These are phyloP conservation scores for Ramularia endophylla DNA, from an alignment of 2,329 filamentous ascomycete genomes.

Conservation along the genomic window DNA sequence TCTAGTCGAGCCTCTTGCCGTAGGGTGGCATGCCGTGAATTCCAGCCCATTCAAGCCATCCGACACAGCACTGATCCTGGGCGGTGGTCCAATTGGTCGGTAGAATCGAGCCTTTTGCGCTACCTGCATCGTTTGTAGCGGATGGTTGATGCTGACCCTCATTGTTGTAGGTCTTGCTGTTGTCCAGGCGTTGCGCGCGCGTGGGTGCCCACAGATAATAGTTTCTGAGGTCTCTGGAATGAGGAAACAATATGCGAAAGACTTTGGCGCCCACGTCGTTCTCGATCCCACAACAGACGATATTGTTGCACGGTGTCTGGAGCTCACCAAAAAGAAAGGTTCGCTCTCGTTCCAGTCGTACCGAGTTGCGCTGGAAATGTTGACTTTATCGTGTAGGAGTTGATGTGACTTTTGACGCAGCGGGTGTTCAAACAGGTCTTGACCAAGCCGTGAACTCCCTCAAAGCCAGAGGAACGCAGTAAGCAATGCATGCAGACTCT, in stretches of 20 bases:
- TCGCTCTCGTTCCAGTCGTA: no score
- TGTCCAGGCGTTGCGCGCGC: slow-evolving; percentile 41
- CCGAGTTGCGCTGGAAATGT: no score
- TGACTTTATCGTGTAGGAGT: slow-evolving; percentile 20
- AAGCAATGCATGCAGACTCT: no score
- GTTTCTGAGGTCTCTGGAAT: slow-evolving; percentile 46
- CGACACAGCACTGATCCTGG: slow-evolving; percentile 45
- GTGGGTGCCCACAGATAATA: slow-evolving; percentile 45
- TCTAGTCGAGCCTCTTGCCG: slow-evolving; percentile 49
- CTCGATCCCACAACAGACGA: slow-evolving; percentile 47
- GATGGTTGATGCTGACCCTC: no score
- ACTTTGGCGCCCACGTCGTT: slow-evolving; percentile 47
- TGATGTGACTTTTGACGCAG: slow-evolving; percentile 48
- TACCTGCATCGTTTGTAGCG: no score
- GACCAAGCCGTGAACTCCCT: slow-evolving; percentile 45
- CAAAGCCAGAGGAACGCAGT: slow-evolving; percentile 44
- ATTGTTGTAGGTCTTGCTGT: slow-evolving; percentile 41
- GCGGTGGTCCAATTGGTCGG: slow-evolving; percentile 46
- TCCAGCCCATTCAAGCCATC: slow-evolving; percentile 44
- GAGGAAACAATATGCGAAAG: slow-evolving; percentile 44
- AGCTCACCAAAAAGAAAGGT: slow-evolving; percentile 41
- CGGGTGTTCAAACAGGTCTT: slow-evolving; percentile 48
- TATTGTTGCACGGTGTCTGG: slow-evolving; percentile 38
- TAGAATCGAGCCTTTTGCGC: no score
- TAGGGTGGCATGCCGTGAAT: slow-evolving; percentile 52